Base-by-base conservation (phyloP, 2,329 filamentous ascomycete species). In the Cladosporium sp. region DNA sequence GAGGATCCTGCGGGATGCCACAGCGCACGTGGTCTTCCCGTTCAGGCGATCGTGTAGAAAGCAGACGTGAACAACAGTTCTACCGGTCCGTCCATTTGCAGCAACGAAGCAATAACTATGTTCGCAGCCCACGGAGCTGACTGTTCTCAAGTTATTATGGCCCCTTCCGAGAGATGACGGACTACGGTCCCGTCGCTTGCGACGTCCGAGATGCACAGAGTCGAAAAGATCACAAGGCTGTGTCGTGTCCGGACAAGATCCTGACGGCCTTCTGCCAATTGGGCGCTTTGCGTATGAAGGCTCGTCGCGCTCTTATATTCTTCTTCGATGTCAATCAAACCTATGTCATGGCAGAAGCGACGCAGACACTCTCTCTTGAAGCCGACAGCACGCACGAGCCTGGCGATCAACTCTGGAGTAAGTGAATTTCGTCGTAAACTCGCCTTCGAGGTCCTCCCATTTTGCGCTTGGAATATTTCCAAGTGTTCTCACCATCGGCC, bases 291-390 rank as follows among this genome's bases (percentile, higher is more conserved):
- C 73, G 80, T 0, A 71, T 82, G 49, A 72, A 76, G 15, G 75
- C 76, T 37, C 75, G 77, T 59, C 76, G 81, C 34, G 74, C 74
- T 25, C 78, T 83, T 73, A 75, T 84, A 5, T 82, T 80, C 60
- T 72, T 84, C 47, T 80, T 83, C 63, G 81, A 82, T 63, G 66
- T 70, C 2, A 70, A 72, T 3, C 74, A 73, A 15, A 80, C 82
- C 65, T 82, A 80, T 55, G 76, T 84, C 50, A 72, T 84, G 43
- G 81, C 81, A 28, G 81, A 83, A 66, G 77, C 79, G 8, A 83
- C 81, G 1, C 75, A 73, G 51, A 77, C 74, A 1, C 60, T 82
- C 3, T 76, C 78, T 11, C 66, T 80, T 1, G 63, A 66, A 43
- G 59, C 68, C 39, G 65, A 71, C 50, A 59, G 51, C 12, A 57